Base-by-base conservation (phyloP, 306 rosid species). In the Astragalus membranaceus region DNA sequence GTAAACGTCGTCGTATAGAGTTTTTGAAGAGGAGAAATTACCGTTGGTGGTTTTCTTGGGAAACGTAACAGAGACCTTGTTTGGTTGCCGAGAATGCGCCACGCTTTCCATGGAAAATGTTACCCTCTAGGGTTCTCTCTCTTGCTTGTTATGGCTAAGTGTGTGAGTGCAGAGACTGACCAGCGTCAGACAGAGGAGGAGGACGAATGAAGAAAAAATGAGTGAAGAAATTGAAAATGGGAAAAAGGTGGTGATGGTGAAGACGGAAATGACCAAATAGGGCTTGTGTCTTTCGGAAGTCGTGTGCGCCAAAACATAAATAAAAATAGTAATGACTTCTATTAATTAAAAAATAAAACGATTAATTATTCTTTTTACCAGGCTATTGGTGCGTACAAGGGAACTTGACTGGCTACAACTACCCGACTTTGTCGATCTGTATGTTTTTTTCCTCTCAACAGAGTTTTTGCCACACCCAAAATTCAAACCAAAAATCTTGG, bases 1-100 rank as follows among this genome's bases (percentile, higher is more conserved):
- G 67, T 93, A 86, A 5, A 93, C 96, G 77, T 90, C 96, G 77
- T 93, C 96, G 84, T 86, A 93, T 7, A 88, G 71, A 26, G 80
- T 61, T 67, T 81, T 82, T 8, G 79, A 63, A 2, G 81, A 67
- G 11, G 65, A 35, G 46, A 33, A 80, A 69, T 42, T 2, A n/a
- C 12, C 75, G 74, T 13, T 77, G 59, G 46, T 79, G 63, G 68
- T 60, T 77, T 90, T 93, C 81, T 85, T 88, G 53, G 96, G 69
- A 46, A 82, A 36, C 20, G 84, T 12, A 3, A 79, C 53, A 7
- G 88, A 64, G 26, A 72, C 82, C 77, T 87, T 85, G 82, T 77
- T 85, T 8, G 84, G 82, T 14, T 78, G 87, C 43, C 89, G 95
- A 73, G 96, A 83, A 81, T 82, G 96, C 29, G 89, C 76, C 6